A percentile compares a stretch with the other conserved stretches of the same genome.
Conservation (phyloP, 768 basidiomycete species). For the Lentinus tigrinus region DNA sequence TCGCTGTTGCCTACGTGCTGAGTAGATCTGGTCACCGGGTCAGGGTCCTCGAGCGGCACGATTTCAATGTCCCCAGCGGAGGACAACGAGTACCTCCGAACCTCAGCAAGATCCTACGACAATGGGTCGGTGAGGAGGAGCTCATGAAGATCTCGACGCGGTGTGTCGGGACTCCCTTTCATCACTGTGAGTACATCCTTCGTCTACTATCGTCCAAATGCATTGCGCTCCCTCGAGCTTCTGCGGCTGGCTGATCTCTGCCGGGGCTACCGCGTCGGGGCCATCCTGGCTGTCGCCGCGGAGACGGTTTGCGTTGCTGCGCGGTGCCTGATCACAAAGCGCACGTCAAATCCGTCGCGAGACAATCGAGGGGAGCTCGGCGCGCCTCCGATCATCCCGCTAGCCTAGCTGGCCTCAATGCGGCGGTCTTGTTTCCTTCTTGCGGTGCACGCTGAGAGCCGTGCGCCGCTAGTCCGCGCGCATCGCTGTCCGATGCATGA, state of each 20-base stretch:
- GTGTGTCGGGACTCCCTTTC: conserved; percentile 33
- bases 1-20: conserved; percentile 55
- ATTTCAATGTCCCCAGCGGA: conserved; percentile 35
- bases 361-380: not conserved
- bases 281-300: not conserved
- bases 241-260: not conserved
- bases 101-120: conserved; percentile 51
- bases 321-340: not conserved
- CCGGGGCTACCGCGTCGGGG: not conserved
- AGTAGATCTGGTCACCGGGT: conserved; percentile 59
- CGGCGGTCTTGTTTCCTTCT: not conserved
- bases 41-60: conserved; percentile 51
- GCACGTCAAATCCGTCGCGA: not conserved
- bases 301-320: not conserved
- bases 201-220: conserved; percentile 1
- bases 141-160: conserved; percentile 39
- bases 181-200: conserved; percentile 31
- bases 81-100: conserved; percentile 57
- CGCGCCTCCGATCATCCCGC: not conserved
- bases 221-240: conserved; percentile 1
- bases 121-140: conserved; percentile 52
- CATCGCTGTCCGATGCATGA: not conserved
- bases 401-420: not conserved
- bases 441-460: not conserved
- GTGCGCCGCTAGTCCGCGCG: not conserved